Evolutionary conservation across 352 stramenopile species (phyloP).

Genomic region (Phytophthora palmivora): DNA sequence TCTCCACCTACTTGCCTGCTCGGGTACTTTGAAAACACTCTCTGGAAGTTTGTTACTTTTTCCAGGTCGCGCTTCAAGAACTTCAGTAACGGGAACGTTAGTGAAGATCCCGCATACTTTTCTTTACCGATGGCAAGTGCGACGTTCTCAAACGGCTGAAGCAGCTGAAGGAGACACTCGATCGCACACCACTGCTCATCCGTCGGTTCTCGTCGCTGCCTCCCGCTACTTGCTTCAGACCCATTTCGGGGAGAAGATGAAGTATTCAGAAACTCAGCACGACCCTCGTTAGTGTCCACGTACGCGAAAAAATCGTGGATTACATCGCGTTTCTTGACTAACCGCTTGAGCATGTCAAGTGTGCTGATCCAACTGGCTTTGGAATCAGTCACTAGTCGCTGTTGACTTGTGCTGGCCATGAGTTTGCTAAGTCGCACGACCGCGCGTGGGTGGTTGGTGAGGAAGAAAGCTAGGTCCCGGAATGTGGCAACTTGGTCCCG

Average conservation of each 20-base stretch:
- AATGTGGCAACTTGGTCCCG: conserved; percentile 45
- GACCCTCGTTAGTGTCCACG: conserved; percentile 45
- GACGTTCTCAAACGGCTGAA: conserved; percentile 60
- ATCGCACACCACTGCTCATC: conserved; percentile 49
- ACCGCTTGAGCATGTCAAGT: conserved; percentile 55
- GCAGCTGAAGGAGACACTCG: conserved; percentile 48
- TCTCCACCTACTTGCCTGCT: conserved; percentile 5
- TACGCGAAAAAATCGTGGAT: conserved; percentile 61
- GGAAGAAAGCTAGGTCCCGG: conserved; percentile 52
- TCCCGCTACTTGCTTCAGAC: conserved; percentile 8
- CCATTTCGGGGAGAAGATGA: conserved; percentile 9
- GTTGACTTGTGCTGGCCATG: conserved; percentile 38
- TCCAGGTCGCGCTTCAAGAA: conserved; percentile 58
- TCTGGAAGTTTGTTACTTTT: conserved; percentile 52
- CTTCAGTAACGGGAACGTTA: conserved; percentile 49
- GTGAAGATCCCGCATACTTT: conserved; percentile 48
- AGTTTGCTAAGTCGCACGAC: conserved; percentile 52
- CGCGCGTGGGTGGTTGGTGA: conserved; percentile 54
- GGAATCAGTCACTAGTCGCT: conserved; percentile 47
- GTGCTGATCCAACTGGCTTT: conserved; percentile 57
- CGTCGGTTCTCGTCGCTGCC: conserved; percentile 35
- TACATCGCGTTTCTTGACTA: conserved; percentile 48
- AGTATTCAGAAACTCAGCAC: conserved; percentile 42
- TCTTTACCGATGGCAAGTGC: conserved; percentile 49
- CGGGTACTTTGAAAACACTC: conserved; percentile 42